Conservation (phyloP, 2,329 filamentous ascomycete species). For the Diplodia scrobiculata region DNA sequence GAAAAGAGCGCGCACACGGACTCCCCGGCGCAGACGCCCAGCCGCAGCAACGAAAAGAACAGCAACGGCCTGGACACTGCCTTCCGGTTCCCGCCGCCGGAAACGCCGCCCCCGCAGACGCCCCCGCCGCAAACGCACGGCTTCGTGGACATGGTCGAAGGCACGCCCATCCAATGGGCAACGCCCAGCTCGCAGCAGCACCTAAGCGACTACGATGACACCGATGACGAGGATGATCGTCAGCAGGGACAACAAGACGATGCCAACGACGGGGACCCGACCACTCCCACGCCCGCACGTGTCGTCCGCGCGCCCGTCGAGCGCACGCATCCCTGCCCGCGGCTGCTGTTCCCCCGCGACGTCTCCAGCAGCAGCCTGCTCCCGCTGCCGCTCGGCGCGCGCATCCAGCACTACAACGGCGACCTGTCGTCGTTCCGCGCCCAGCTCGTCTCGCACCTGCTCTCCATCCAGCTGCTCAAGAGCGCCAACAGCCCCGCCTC, state of each 20-base stretch:
- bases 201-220: background rate
- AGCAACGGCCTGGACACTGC: conserved; percentile 29
- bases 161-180: conserved; percentile 18
- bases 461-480: conserved; percentile 36
- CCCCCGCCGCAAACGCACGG: conserved; percentile 16
- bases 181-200: background rate
- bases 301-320: background rate
- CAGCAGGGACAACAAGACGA: no score
- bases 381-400: conserved; percentile 17
- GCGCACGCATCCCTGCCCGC: conserved; percentile 16
- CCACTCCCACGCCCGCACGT: conserved; percentile 9
- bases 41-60: background rate
- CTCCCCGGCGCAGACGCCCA: conserved; percentile 28
- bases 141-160: conserved; percentile 21
- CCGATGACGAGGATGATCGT: background rate
- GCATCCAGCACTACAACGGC: conserved; percentile 33
- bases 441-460: conserved; percentile 39
- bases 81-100: conserved; percentile 6
- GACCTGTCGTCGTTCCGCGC: conserved; percentile 36
- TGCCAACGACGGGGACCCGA: background rate
- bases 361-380: conserved; percentile 26
- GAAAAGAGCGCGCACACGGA: background rate
- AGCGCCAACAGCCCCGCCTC: conserved; percentile 21
- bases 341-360: conserved; percentile 21
- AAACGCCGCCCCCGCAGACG: conserved; percentile 4